Base-by-base conservation (phyloP, 805 yeast species). In the Metschnikowia borealis region DNA sequence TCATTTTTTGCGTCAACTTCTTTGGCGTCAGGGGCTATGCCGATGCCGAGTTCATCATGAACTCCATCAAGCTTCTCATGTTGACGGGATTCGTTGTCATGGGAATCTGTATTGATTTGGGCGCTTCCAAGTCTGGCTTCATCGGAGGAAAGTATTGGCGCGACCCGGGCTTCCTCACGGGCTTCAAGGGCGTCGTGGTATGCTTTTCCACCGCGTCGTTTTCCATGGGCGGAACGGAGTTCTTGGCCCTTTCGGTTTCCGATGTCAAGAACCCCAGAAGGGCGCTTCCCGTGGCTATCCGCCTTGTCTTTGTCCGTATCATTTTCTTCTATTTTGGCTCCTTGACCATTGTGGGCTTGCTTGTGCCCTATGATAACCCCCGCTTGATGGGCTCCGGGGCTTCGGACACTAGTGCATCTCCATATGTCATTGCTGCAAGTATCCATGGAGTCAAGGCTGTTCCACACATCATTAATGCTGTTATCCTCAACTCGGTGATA, bases 11-110 rank as follows among this genome's bases (percentile, higher is more conserved):
- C 33, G 71, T 82, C 50, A 74, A 73, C 58, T 73, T 74, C 40
- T 63, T 67, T 53, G 81, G 81, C 44, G 72, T 77, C 48, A 69
- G 66, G 50, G 81, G 79, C 47, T 76, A 71, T 52, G 79, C 75
- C 46, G 74, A 70, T 57, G 77, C 73, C 44, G 78, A 73, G 55
- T 71, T 73, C 37, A 43, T 68, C 38, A 62, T 72, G 61, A 74
- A 73, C 49, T 56, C 66, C 20, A 60, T 66, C 46, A 73, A 73
- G 57, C 58, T 72, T 32, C 43, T 65, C 47, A 69, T 68, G 73
- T 59, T 73, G 49, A 59, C 65, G n/a, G 78, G 76, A 3, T 73
- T 73, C 51, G 63, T 73, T 38, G 61, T 73, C 46, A 70, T 68
- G 71, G 73, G 75, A 39, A 66, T 73, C 50, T 66, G 68, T 33